phyloP scores from a whole-genome alignment of 352 stramenopile genomes.

The Pythium guiyangense region DNA sequence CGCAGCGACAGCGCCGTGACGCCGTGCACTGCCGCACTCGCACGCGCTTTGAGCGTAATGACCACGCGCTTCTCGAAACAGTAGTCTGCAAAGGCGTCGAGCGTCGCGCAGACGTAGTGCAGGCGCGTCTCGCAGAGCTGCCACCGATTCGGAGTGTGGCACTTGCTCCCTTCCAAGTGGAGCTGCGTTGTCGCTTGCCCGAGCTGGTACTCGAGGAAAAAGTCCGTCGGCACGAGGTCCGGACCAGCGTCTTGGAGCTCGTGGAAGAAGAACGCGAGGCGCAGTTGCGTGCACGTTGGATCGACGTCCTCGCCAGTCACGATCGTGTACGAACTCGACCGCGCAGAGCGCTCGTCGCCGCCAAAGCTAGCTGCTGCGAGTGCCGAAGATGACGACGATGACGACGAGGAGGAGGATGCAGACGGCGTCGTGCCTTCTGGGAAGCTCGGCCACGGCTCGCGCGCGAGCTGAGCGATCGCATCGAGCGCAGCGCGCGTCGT shows the following conservation, averaged over 20 bases:
- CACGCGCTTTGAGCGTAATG: slow-evolving; percentile 58
- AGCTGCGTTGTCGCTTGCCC: slow-evolving; percentile 52
- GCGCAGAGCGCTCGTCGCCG: slow-evolving; percentile 9
- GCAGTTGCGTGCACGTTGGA: slow-evolving; percentile 63
- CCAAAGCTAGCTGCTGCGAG: not conserved
- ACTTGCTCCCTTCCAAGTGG: slow-evolving; percentile 74
- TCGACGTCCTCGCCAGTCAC: slow-evolving; percentile 49
- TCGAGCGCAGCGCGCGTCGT: slow-evolving; percentile 6
- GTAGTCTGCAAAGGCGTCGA: slow-evolving; percentile 67
- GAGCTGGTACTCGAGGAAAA: slow-evolving; percentile 77
- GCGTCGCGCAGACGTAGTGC: slow-evolving; percentile 61
- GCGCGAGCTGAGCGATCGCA: slow-evolving; percentile 13
- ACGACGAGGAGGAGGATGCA: not conserved
- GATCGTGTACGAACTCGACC: slow-evolving; percentile 11
- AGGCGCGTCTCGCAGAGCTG: slow-evolving; percentile 71
- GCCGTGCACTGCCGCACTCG: slow-evolving; percentile 38
- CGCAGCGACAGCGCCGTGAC: slow-evolving; percentile 52
- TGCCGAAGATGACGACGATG: not conserved
- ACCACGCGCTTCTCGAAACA: slow-evolving; percentile 57
- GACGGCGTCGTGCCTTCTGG: slow-evolving; percentile 1
- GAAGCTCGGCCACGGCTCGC: slow-evolving; percentile 11
- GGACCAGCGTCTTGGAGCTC: slow-evolving; percentile 72
- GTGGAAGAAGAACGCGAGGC: slow-evolving; percentile 79
- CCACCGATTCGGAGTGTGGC: slow-evolving; percentile 76
- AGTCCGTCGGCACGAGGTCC: slow-evolving; percentile 48